Conservation (phyloP, 2,329 filamentous ascomycete species). For the Fusarium sp. region DNA sequence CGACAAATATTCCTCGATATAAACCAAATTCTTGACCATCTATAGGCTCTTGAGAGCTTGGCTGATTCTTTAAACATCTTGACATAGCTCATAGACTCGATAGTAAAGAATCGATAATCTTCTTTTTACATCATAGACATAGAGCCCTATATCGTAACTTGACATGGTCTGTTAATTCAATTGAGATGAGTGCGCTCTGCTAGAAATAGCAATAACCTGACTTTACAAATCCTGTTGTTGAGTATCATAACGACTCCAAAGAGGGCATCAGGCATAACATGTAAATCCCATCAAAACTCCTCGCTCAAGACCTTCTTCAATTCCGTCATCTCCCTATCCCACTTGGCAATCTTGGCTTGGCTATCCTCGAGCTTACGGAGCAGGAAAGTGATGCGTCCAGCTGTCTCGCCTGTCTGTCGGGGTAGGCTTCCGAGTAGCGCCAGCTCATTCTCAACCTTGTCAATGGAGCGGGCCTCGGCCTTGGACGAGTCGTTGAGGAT, state of each 20-base stretch:
- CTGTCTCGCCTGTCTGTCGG: conserved; percentile 75
- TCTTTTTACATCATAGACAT: not conserved
- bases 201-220: not conserved
- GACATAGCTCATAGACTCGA: not conserved
- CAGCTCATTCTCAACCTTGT: conserved; percentile 83
- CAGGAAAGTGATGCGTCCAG: conserved; percentile 75
- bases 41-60: not conserved
- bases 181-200: not conserved
- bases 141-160: not conserved
- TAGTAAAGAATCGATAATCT: not conserved
- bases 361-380: conserved; percentile 77
- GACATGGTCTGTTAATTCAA: not conserved
- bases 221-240: not conserved
- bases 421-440: conserved; percentile 75
- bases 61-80: not conserved
- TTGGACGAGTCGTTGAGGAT: conserved; percentile 76
- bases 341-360: conserved; percentile 78
- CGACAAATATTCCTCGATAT: not conserved
- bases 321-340: conserved; percentile 76
- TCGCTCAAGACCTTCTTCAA: conserved; percentile 73
- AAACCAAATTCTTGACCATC: not conserved
- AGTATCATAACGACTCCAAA: not conserved
- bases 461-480: conserved; percentile 78
- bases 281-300: conserved; percentile 52
- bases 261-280: not conserved